Evolutionary conservation across 768 basidiomycete genomes (phyloP), one percentile per base, ranked within the genome.

Genomic region (Tylopilus balloui): DNA sequence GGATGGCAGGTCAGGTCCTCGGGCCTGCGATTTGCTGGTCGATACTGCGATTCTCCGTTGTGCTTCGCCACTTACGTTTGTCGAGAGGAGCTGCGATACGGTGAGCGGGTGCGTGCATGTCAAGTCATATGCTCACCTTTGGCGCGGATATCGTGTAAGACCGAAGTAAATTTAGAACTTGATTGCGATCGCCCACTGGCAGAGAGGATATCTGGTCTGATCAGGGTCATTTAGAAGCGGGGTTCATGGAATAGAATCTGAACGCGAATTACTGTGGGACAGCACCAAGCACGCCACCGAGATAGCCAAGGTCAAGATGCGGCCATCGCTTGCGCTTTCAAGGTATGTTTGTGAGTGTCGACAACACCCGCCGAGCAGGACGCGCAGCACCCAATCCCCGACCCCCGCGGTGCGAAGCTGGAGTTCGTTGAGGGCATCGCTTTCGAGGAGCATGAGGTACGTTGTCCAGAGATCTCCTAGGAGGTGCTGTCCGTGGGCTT

Each of bases 401-500:
- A 80, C 73, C 25, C 71, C 68, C 32, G 68, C 73, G 17, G 61
- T 53, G 14, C 61, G 58, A 10, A 84, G 70, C 21, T 81, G 76
- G 20, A 52, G 59, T 48, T 72, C 72, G 55, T 81, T 83, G 42
- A 71, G 60, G 3, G 69, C 70, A 31, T 73, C 72, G 54, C 75
- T 77, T 60, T 86, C 84, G 27, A 82, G 59, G n/a, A 79, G 59
- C 78, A 85, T 82, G 52, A 80, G 70, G 49, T 81, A 71, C 6
- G 75, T 75, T 8, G 76, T 76, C 75, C 80, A 82, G 20, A 85
- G 58, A 60, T 83, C 82, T 31, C 71, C 68, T 1, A 61, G 54
- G 37, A 77, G 52, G 23, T 59, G 51, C 24, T 48, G 54, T 4
- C 44, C 35, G 3, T 70, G 64, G 39, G 76, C 50, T 17, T 52